Evolutionary conservation across 2,329 filamentous ascomycete species (phyloP).

Genomic region (Raffaelea deltoideospora): DNA sequence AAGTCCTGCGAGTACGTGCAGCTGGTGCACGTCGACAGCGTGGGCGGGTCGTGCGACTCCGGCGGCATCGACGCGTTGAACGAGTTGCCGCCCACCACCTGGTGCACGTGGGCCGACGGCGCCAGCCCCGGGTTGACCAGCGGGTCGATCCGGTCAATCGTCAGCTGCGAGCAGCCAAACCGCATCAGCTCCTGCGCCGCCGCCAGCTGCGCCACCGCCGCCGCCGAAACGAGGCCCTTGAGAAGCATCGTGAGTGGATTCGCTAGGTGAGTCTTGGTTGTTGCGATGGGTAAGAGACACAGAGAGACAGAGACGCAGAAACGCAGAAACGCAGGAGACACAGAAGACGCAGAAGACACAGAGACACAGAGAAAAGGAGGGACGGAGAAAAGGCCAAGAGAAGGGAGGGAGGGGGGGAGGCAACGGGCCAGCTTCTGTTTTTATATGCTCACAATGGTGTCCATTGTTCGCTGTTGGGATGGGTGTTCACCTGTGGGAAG

Average conservation of each 20-base stretch:
- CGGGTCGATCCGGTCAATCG: constrained; percentile 12
- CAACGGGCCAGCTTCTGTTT: too few species aligned
- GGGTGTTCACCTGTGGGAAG: too few species aligned
- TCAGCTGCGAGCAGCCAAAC: constrained; percentile 13
- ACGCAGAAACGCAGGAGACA: too few species aligned
- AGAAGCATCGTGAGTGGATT: constrained; percentile 12
- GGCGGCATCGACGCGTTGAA: constrained; percentile 22
- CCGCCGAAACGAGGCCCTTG: constrained; percentile 14
- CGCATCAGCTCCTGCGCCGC: constrained; percentile 19
- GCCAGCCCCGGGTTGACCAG: constrained; percentile 20
- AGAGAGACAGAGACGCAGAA: too few species aligned
- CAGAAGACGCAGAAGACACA: too few species aligned
- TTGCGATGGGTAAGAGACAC: too few species aligned
- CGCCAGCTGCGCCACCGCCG: constrained; percentile 11
- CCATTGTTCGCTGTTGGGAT: too few species aligned
- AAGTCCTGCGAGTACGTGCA: constrained; percentile 19
- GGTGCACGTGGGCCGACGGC: constrained; percentile 21
- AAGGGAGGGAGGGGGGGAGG: too few species aligned
- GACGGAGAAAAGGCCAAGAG: too few species aligned
- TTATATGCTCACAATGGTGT: too few species aligned
- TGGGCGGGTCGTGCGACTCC: constrained; percentile 5
- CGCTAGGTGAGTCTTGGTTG: too few species aligned
- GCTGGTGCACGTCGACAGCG: constrained; percentile 11
- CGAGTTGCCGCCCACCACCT: constrained; percentile 23
- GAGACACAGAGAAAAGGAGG: too few species aligned